Conservation (phyloP, 1,139 yeast species). For the Hanseniaspora uvarum region DNA sequence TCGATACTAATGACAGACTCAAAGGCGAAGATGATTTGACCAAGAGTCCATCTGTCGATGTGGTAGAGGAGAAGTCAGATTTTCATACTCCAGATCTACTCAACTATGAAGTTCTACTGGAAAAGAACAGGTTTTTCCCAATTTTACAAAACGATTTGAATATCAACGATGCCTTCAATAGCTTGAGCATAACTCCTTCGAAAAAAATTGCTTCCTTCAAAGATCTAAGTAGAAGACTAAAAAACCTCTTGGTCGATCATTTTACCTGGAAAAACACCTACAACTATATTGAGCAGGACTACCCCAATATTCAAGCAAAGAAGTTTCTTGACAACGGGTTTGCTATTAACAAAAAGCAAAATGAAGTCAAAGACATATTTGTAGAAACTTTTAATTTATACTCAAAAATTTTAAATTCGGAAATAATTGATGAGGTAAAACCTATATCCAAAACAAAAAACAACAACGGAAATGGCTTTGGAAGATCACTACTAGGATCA, state of each 20-base stretch:
- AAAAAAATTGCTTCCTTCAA: slow-evolving; percentile 21
- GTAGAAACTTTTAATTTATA: slow-evolving; percentile 50
- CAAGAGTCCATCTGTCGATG: neutral
- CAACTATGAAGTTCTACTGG: slow-evolving; percentile 25
- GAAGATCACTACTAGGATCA: slow-evolving; percentile 52
- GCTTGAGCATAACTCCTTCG: slow-evolving; percentile 24
- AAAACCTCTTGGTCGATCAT: slow-evolving; percentile 31
- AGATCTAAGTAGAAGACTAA: slow-evolving; percentile 25
- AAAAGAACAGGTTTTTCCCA: slow-evolving; percentile 35
- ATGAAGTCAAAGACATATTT: slow-evolving; percentile 43
- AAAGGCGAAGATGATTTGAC: neutral
- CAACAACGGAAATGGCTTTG: slow-evolving; percentile 42
- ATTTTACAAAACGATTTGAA: slow-evolving; percentile 25
- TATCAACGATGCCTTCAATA: slow-evolving; percentile 17
- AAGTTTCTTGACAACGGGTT: slow-evolving; percentile 28
- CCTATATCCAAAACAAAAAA: slow-evolving; percentile 32
- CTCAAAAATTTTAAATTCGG: slow-evolving; percentile 48
- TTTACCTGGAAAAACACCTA: slow-evolving; percentile 27
- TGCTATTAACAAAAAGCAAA: slow-evolving; percentile 32
- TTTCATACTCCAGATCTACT: slow-evolving; percentile 19
- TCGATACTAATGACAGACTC: neutral
- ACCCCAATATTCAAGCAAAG: slow-evolving; percentile 30
- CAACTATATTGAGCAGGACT: slow-evolving; percentile 18
- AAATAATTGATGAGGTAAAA: slow-evolving; percentile 46
- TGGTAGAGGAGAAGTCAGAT: neutral